A percentile compares a stretch with the other conserved stretches of the same genome.
These are phyloP conservation scores for Galeopsis tetrahit DNA, from an alignment of 257 asterid species.

Conservation along the genomic window DNA sequence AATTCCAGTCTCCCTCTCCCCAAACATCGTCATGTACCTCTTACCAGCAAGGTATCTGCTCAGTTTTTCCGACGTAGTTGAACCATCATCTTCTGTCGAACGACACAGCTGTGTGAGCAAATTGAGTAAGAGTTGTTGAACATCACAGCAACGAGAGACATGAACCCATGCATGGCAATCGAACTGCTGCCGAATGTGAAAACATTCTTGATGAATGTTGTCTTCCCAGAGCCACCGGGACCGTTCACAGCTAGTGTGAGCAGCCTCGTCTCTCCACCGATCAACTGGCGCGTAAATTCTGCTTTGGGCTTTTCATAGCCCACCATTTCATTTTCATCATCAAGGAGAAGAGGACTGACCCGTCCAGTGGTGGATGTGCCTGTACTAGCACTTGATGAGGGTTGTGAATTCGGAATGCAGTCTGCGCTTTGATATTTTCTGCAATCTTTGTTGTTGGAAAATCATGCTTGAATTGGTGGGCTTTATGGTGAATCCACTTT, in stretches of 20 bases:
- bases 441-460: slow-evolving; percentile 25
- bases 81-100: slow-evolving; percentile 9
- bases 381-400: background rate
- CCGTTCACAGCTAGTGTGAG: slow-evolving; percentile 37
- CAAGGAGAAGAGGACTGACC: slow-evolving; percentile 40
- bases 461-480: slow-evolving; percentile 24
- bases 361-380: background rate
- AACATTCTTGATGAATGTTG: slow-evolving; percentile 30
- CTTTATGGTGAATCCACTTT: background rate
- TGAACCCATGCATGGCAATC: slow-evolving; percentile 44
- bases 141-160: slow-evolving; percentile 28
- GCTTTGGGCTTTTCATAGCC: slow-evolving; percentile 33
- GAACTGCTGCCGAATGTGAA: slow-evolving; percentile 28
- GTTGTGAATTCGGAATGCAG: background rate
- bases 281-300: slow-evolving; percentile 13
- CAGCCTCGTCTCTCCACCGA: slow-evolving; percentile 18
- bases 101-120: slow-evolving; percentile 30
- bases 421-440: background rate
- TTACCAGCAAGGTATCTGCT: slow-evolving; percentile 20
- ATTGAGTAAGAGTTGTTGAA: background rate
- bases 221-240: slow-evolving; percentile 48
- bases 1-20: slow-evolving; percentile 40
- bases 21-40: slow-evolving; percentile 51
- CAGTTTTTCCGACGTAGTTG: background rate
- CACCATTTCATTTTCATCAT: slow-evolving; percentile 40